phyloP scores from a whole-genome alignment of 2,329 filamentous ascomycete genomes.

The Cladophialophora exuberans region DNA sequence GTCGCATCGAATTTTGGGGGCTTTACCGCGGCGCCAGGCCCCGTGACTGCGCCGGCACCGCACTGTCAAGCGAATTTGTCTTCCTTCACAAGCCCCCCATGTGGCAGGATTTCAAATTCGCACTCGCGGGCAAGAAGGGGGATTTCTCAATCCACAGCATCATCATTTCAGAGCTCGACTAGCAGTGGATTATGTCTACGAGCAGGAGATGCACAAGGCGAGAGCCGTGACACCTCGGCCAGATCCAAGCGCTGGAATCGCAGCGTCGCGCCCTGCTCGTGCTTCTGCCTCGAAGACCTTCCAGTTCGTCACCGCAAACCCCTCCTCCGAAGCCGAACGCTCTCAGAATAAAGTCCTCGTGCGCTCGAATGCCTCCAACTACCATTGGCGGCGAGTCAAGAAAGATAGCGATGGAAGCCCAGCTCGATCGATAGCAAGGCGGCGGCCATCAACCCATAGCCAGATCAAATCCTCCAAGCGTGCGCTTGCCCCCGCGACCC shows the following conservation, averaged over 20 bases:
- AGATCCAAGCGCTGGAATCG: slow-evolving; percentile 20
- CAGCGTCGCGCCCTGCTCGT: slow-evolving; percentile 17
- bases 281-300: slow-evolving; percentile 21
- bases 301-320: slow-evolving; percentile 29
- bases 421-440: slow-evolving; percentile 7
- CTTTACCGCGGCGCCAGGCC: no score
- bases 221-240: slow-evolving; percentile 28
- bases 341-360: slow-evolving; percentile 33
- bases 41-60: background rate
- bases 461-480: slow-evolving; percentile 6
- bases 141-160: no score
- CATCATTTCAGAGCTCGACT: background rate
- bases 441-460: slow-evolving; percentile 8
- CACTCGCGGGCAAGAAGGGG: background rate
- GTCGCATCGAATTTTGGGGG: no score
- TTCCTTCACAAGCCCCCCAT: background rate
- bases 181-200: slow-evolving; percentile 25
- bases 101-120: no score
- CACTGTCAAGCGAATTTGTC: background rate
- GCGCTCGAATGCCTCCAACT: slow-evolving; percentile 35
- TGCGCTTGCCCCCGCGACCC: slow-evolving; percentile 12
- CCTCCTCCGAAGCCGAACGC: slow-evolving; percentile 26
- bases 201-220: slow-evolving; percentile 29
- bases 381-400: slow-evolving; percentile 34
- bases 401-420: slow-evolving; percentile 9